Conservation (phyloP, 108 stramenopile genomes). For the Fragilariopsis cylindrus region DNA sequence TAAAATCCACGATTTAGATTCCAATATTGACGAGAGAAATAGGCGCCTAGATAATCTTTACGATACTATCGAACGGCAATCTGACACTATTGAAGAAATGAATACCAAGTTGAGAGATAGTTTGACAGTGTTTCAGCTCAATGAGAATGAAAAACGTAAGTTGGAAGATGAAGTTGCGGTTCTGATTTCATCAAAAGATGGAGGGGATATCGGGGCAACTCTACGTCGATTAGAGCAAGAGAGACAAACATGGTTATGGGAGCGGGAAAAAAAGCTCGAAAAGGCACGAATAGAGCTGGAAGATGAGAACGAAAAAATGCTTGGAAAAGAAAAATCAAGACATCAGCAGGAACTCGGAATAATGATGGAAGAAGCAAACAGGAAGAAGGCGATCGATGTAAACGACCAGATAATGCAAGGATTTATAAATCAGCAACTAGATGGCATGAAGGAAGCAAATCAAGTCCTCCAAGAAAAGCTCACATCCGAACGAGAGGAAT, state of each 20-base stretch:
- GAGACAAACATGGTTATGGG: conserved; percentile 14
- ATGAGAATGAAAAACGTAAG: conserved; percentile 18
- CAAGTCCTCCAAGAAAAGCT: conserved; percentile 19
- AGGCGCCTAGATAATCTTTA: conserved; percentile 10
- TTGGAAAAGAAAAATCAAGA: conserved; percentile 17
- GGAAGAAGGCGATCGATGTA: conserved; percentile 13
- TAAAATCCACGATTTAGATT: conserved; percentile 19
- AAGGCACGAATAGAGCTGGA: conserved; percentile 22
- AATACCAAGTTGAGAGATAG: conserved; percentile 17
- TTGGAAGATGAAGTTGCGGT: conserved; percentile 31
- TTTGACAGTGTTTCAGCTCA: conserved; percentile 17
- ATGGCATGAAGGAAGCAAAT: conserved; percentile 29
- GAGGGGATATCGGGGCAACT: conserved; percentile 16
- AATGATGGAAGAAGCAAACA: conserved; percentile 9
- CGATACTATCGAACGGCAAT: conserved; percentile 23
- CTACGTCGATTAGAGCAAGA: conserved; percentile 28
- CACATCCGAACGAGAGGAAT: conserved; percentile 16
- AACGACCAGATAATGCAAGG: conserved; percentile 20
- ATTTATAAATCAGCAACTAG: conserved; percentile 21
- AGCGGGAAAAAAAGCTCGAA: conserved; percentile 21
- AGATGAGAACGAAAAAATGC: conserved; percentile 21
- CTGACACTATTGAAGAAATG: conserved; percentile 10
- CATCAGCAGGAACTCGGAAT: conserved; percentile 10
- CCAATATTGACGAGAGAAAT: conserved; percentile 7
- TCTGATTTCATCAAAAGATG: conserved; percentile 19